Evolutionary conservation across 2,329 filamentous ascomycete species (phyloP).

Genomic region (Curvularia eragrostidis): DNA sequence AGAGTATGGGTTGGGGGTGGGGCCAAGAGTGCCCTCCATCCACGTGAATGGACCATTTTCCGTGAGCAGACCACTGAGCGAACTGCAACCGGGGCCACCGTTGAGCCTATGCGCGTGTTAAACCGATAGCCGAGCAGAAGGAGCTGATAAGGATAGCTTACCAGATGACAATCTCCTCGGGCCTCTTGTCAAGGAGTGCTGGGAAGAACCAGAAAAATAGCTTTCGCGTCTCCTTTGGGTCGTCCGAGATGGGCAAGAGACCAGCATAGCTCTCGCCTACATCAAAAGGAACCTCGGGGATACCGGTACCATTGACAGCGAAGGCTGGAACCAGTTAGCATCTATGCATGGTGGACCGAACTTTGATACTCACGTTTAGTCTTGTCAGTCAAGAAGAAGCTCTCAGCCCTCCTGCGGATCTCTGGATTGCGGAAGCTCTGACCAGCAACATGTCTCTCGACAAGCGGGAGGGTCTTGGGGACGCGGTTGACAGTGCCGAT

Average conservation of each 20-base stretch:
- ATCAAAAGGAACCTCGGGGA: conserved; percentile 75
- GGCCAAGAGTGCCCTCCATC: conserved; percentile 71
- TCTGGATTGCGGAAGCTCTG: conserved; percentile 42
- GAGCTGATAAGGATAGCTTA: conserved; percentile 10
- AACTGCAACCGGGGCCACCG: conserved; percentile 54
- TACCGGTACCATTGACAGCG: conserved; percentile 66
- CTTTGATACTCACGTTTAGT: conserved; percentile 35
- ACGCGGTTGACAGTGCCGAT: background rate
- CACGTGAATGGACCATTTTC: conserved; percentile 71
- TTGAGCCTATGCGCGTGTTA: conserved; percentile 39
- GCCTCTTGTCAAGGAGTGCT: conserved; percentile 57
- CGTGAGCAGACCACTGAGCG: conserved; percentile 72
- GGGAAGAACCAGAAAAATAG: conserved; percentile 73
- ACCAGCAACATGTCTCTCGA: conserved; percentile 39
- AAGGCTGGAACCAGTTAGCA: conserved; percentile 58
- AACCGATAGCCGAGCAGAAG: conserved; percentile 8
- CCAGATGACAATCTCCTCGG: conserved; percentile 68
- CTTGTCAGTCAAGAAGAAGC: conserved; percentile 43
- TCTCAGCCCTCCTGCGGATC: conserved; percentile 44
- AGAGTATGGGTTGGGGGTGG: conserved; percentile 71
- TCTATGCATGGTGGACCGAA: no score
- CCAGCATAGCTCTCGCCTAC: conserved; percentile 71
- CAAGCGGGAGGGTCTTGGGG: conserved; percentile 24
- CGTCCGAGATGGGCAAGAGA: conserved; percentile 62
- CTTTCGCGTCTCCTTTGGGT: conserved; percentile 58